Evolutionary conservation across 352 stramenopile genomes (phyloP).

Genomic region (Globisporangium splendens): DNA sequence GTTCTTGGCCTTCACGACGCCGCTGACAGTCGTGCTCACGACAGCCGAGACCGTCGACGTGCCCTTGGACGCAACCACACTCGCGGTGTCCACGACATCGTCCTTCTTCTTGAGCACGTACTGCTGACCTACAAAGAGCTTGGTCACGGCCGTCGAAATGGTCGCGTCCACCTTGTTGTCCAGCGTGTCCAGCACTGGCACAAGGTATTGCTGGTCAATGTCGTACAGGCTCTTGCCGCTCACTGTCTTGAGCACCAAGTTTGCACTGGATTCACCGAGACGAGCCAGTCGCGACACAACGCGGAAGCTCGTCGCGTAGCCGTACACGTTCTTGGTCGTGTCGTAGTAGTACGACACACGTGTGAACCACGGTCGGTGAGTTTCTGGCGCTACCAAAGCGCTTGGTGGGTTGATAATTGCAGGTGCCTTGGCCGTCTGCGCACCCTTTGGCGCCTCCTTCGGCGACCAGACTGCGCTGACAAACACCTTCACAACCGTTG

Average conservation of each 20-base stretch:
- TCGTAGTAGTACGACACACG: slow-evolving; percentile 79
- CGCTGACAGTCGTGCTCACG: slow-evolving; percentile 37
- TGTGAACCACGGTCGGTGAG: slow-evolving; percentile 65
- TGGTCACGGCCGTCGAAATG: slow-evolving; percentile 46
- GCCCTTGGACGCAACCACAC: slow-evolving; percentile 38
- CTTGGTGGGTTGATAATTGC: not conserved
- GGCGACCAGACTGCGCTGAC: slow-evolving; percentile 5
- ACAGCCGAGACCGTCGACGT: slow-evolving; percentile 34
- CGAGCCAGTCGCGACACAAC: slow-evolving; percentile 59
- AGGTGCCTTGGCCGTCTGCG: not conserved
- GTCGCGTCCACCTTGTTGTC: slow-evolving; percentile 65
- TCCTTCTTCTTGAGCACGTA: slow-evolving; percentile 72
- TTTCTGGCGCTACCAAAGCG: slow-evolving; percentile 7
- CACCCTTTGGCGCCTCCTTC: slow-evolving; percentile 4
- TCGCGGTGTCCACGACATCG: slow-evolving; percentile 33
- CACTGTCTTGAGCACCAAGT: slow-evolving; percentile 58
- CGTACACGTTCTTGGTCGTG: slow-evolving; percentile 75
- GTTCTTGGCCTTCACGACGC: slow-evolving; percentile 51
- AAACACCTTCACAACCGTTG: slow-evolving; percentile 1
- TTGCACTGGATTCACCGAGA: slow-evolving; percentile 56
- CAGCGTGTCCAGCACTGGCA: slow-evolving; percentile 45
- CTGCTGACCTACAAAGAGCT: slow-evolving; percentile 57
- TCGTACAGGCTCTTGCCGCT: slow-evolving; percentile 56
- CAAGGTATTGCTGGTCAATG: slow-evolving; percentile 48
- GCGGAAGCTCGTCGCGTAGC: slow-evolving; percentile 79